These are phyloP conservation scores for Capsicum pubescens DNA, from an alignment of 257 asterid species.

Conservation along the genomic window DNA sequence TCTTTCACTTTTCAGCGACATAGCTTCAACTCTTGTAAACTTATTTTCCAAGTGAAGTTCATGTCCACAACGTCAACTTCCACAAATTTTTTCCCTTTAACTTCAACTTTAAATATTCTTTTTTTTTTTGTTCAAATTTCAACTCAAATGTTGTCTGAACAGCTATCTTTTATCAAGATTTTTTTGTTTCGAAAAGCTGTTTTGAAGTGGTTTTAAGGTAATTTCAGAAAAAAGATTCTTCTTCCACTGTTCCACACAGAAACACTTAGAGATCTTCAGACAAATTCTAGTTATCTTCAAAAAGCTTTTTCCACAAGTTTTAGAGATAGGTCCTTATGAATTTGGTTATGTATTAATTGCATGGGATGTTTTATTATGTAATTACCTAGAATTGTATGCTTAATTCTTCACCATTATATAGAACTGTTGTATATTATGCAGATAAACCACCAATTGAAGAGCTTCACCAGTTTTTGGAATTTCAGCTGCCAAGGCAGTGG, in stretches of 20 bases:
- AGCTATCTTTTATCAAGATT: not conserved
- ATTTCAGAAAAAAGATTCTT: not conserved
- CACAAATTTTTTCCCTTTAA: not conserved
- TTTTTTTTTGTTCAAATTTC: not conserved
- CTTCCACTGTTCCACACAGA: not conserved
- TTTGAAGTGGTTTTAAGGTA: not conserved
- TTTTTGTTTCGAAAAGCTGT: not conserved
- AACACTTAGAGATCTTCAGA: not conserved
- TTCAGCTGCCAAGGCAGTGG: conserved; percentile 99
- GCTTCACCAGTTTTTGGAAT: conserved; percentile 96
- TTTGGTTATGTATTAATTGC: not conserved
- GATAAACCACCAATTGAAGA: conserved; percentile 99
- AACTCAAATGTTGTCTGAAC: not conserved
- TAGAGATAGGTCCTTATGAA: not conserved
- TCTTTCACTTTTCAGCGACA: not conserved
- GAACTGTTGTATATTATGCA: conserved; percentile 42
- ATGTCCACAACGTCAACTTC: not conserved
- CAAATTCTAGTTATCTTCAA: not conserved
- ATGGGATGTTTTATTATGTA: not conserved
- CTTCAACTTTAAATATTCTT: not conserved
- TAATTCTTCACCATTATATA: conserved; percentile 5
- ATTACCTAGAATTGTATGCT: not conserved
- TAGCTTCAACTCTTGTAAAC: not conserved
- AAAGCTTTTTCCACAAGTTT: not conserved
- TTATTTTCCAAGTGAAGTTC: not conserved